phyloP scores from a whole-genome alignment of 192 early-diverging fungal species.

The Coemansia sp. region DNA sequence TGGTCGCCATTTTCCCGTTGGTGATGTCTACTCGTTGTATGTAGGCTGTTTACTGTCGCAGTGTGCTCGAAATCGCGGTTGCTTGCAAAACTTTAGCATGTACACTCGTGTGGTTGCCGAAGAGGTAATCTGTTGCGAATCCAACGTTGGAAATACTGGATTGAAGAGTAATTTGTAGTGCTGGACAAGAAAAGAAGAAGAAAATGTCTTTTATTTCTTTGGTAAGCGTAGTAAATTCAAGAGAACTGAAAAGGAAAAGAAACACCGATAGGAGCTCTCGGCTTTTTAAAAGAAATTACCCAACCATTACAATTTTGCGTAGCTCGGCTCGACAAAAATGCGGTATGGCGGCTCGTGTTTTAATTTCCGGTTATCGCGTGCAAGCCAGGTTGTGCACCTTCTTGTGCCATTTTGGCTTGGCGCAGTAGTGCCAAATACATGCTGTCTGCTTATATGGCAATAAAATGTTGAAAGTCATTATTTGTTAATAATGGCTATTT shows the following conservation, averaged over 20 bases:
- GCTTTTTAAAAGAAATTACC: too few species aligned
- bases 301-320: too few species aligned
- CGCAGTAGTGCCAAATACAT: too few species aligned
- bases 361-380: too few species aligned
- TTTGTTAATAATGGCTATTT: too few species aligned
- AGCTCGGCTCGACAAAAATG: too few species aligned
- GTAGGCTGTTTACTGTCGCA: constrained; percentile 6
- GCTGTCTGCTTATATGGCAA: too few species aligned
- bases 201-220: background rate
- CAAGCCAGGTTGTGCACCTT: too few species aligned
- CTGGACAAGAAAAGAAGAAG: background rate
- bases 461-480: too few species aligned
- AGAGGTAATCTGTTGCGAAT: background rate
- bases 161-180: background rate
- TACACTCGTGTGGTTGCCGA: constrained; percentile 12
- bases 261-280: background rate
- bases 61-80: constrained; percentile 19
- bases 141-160: background rate
- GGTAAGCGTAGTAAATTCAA: background rate
- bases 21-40: background rate
- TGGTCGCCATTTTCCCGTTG: constrained; percentile 58
- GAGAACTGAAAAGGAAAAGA: background rate
- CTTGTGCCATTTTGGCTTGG: constrained; percentile 23
- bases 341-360: too few species aligned
- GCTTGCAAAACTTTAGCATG: constrained; percentile 20